Evolutionary conservation across 2,329 filamentous ascomycete species (phyloP), one percentile per base, ranked within the genome.

Genomic region (Ascochyta koolunga): DNA sequence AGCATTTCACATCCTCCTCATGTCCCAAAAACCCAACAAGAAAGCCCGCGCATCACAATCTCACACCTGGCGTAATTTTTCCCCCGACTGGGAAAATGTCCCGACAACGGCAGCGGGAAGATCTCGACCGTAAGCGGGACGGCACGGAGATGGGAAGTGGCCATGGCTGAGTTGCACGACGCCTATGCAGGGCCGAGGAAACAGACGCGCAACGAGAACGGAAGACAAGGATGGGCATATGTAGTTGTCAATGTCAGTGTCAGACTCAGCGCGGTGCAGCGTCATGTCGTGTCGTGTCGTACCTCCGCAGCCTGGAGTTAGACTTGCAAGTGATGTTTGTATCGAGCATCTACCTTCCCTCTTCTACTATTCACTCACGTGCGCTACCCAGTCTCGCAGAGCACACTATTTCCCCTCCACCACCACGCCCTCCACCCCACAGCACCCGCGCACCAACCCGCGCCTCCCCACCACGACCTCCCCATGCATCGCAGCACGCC

Each of bases 151-250:
- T 47, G 44, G 48, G 41, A 60, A 29, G 29, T 40, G 35, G 25
- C 36, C 45, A 35, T 45, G 40, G 51, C 41, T 21, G 40, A 18
- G 58, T 63, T 43, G 32, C 52, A 61, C 62, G 1, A 21, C 33
- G 37, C 39, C 29, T 35, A 58, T 50, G 58, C 60, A 63, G 56
- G 60, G 56, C 46, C 54, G 27, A 36, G 33, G 40, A 50, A 48
- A 31, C 42, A 54, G 59, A 54, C 43, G 62, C 58, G 53, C 56
- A 42, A 62, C 54, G 58, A 62, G 43, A 58, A 60, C 16, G 35
- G 31, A 37, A 31, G 24, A 37, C 41, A 58, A 29, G 39, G 49
- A 33, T 22, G 22, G 24, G 19, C 24, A 50, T 37, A 31, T 46
- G 40, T 51, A 35, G 32, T 47, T 56, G 43, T 56, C 53, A 47